Percentiles rank a stretch among this genome's conserved stretches.
These are phyloP conservation scores for Phialemonium atrogriseum DNA, from an alignment of 2,329 filamentous ascomycete genomes.

Conservation along the genomic window DNA sequence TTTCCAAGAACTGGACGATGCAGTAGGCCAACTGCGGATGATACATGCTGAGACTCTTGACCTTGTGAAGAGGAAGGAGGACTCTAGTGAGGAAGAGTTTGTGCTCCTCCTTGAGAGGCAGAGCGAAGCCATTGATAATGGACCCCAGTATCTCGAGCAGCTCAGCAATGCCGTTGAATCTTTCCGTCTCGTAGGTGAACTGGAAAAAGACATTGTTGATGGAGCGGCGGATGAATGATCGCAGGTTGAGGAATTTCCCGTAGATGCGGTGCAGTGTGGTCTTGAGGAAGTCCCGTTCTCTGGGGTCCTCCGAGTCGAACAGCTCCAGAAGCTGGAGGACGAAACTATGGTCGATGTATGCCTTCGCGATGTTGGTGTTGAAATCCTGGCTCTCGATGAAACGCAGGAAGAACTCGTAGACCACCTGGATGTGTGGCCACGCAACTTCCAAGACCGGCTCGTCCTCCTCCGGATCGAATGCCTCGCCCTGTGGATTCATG, in stretches of 20 bases:
- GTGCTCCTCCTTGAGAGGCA: constrained; percentile 96
- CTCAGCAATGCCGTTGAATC: constrained; percentile 97
- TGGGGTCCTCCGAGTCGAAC: constrained; percentile 95
- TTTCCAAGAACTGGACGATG: constrained; percentile 97
- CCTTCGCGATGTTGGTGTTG: constrained; percentile 98
- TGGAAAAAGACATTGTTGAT: constrained; percentile 99
- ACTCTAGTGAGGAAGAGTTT: constrained; percentile 95
- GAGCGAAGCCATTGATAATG: constrained; percentile 97
- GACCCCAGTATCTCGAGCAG: constrained; percentile 93
- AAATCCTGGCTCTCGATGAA: constrained; percentile 99
- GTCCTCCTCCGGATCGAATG: constrained; percentile 97
- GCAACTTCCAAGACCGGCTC: constrained; percentile 96
- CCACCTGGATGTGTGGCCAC: constrained; percentile 98
- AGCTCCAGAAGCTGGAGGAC: constrained; percentile 94
- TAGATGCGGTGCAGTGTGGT: constrained; percentile 97
- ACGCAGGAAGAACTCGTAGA: constrained; percentile 97
- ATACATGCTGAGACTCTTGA: constrained; percentile 99
- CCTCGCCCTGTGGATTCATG: constrained; percentile 95
- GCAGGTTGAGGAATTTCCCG: constrained; percentile 95
- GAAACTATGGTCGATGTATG: constrained; percentile 97
- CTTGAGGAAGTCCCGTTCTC: constrained; percentile 95
- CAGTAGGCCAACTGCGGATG: constrained; percentile 97
- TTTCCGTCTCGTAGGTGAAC: constrained; percentile 96
- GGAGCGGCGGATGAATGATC: constrained; percentile 92
- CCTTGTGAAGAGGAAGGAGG: constrained; percentile 89